A percentile compares a stretch with the other conserved stretches of the same genome.
Conservation (phyloP, 2,329 filamentous ascomycete species). For the Cytospora mali region DNA sequence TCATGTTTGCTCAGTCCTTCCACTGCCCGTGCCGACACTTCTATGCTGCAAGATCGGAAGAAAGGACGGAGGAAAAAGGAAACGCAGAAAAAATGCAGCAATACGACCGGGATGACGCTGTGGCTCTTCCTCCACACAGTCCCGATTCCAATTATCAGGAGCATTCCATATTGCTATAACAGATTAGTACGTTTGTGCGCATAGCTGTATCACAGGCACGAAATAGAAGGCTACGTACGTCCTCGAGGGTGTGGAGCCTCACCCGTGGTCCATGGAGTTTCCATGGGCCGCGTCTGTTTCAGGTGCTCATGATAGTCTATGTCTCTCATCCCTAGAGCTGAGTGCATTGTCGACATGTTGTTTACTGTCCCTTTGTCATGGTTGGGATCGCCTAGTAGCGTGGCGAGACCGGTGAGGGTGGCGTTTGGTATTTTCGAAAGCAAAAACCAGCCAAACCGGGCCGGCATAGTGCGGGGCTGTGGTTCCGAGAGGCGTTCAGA, state of each 20-base stretch:
- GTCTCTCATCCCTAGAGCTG: background rate
- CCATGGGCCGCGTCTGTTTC: background rate
- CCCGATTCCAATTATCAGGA: too few species aligned
- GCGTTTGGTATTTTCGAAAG: conserved; percentile 4
- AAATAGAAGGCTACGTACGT: background rate
- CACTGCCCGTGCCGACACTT: background rate
- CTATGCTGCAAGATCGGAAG: background rate
- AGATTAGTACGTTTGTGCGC: background rate
- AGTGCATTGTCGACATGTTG: background rate
- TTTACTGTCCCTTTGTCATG: background rate
- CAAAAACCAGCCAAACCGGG: conserved; percentile 1
- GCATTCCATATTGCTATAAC: background rate
- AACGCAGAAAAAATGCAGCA: background rate
- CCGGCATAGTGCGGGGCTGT: background rate
- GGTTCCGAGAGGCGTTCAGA: background rate
- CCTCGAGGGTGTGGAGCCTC: background rate
- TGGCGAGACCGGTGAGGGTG: conserved; percentile 6
- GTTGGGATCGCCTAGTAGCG: background rate
- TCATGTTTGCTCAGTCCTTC: background rate
- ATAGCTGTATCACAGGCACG: background rate
- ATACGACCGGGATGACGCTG: background rate
- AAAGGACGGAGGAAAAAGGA: background rate
- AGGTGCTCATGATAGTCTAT: conserved; percentile 2
- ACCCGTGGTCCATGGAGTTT: background rate
- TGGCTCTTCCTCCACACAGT: background rate